Conservation (phyloP, 257 asterid genomes). For the Fraxinus quadrangulata region DNA sequence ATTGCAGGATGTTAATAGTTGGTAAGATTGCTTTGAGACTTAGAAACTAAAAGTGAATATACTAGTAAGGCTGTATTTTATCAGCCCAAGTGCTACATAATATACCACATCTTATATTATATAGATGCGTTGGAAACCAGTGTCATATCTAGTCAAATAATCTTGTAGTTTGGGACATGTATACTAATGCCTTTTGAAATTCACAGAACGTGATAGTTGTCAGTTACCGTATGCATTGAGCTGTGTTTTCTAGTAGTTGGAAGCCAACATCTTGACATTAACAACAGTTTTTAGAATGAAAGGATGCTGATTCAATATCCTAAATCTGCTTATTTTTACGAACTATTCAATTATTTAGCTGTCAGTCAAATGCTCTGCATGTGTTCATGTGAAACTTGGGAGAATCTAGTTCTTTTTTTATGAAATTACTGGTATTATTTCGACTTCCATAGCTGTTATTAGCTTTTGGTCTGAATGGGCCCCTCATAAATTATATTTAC, state of each 20-base stretch:
- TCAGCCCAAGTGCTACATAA: not conserved
- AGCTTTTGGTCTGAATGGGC: not conserved
- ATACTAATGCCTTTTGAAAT: not conserved
- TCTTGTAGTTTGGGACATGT: not conserved
- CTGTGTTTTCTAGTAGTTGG: not conserved
- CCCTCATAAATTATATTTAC: not conserved
- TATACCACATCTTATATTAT: constrained; percentile 62
- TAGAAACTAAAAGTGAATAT: constrained; percentile 69
- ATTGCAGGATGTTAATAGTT: constrained; percentile 91
- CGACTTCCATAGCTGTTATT: not conserved
- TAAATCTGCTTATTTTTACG: not conserved
- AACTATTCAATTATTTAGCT: not conserved
- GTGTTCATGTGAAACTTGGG: constrained; percentile 12
- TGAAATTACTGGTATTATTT: constrained; percentile 5
- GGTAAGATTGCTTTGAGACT: constrained; percentile 99
- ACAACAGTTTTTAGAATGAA: not conserved
- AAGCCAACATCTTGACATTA: not conserved
- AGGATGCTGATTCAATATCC: not conserved
- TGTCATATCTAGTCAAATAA: constrained; percentile 49
- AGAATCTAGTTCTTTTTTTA: not conserved
- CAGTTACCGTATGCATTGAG: not conserved
- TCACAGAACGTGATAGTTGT: not conserved
- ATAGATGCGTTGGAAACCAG: constrained; percentile 47
- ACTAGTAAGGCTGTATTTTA: constrained; percentile 57
- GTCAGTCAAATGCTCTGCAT: not conserved